Base-by-base conservation (phyloP, 2,329 filamentous ascomycete genomes). In the Diaporthe humulicola region DNA sequence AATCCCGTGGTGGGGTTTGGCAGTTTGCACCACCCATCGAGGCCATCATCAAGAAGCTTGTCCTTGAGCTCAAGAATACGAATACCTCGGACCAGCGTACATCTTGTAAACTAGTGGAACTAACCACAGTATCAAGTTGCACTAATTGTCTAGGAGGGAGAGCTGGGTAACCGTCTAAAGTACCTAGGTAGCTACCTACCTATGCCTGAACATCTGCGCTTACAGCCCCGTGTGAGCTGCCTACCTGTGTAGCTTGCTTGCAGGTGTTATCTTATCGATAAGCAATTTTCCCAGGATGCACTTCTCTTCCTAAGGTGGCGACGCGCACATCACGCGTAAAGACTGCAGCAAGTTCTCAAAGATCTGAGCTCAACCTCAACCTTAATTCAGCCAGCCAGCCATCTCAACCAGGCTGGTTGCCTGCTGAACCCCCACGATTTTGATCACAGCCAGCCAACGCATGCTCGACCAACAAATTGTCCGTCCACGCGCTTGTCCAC, bases 241-340 rank as follows among this genome's bases (percentile, higher is more conserved):
- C n/a, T n/a, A n/a, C n/a, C n/a, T n/a, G n/a, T n/a, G n/a, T n/a
- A 12, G 38, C n/a, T 28, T 42, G 25, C 25, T 19, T 15, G 15
- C 22, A 22, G 33, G 14, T 38, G 28, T 7, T 25, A n/a, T 45
- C 73, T 74, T 74, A 74, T 74, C 73, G 73, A 74, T 74, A 74
- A 74, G 10, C 57, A 74, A 73, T 60, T 70, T 50, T 54, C 61
- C 50, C 19, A 2, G 28, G 38, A 5, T 70, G 14, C 40, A 22
- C 15, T 45, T n/a, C 50, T 54, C n/a, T 28, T 25, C 28, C 14
- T 22, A 38, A n/a, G 14, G 30, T 25, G 40, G 30, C 52, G 22
- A 48, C 28, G 40, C 52, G 50, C 22, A 19, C 28, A 15, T 25
- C 12, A 54, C 61, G 42, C 42, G 30, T 70, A 22, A 30, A 33